These are phyloP conservation scores for Botrytis galanthina DNA, from an alignment of 2,329 filamentous ascomycete genomes.

Conservation along the genomic window DNA sequence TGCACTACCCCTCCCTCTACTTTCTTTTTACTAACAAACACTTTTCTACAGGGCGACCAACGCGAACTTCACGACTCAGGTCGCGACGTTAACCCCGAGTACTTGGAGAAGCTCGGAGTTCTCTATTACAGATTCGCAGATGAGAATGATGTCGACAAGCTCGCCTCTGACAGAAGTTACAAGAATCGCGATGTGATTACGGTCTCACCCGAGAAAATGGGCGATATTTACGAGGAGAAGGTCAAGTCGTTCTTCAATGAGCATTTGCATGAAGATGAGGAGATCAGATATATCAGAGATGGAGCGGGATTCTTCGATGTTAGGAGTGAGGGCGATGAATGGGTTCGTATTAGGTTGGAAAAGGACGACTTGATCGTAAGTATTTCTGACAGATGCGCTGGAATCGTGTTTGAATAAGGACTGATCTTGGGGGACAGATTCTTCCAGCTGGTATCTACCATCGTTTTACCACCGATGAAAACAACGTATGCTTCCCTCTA, in stretches of 20 bases:
- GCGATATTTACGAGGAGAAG: slow-evolving; percentile 85
- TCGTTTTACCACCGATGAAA: slow-evolving; percentile 89
- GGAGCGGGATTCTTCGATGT: slow-evolving; percentile 95
- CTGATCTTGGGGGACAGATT: slow-evolving; percentile 47
- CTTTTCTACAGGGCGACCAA: slow-evolving; percentile 73
- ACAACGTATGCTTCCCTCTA: slow-evolving; percentile 65
- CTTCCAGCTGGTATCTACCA: slow-evolving; percentile 95
- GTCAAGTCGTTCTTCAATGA: slow-evolving; percentile 92
- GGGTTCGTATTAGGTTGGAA: slow-evolving; percentile 81
- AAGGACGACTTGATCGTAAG: slow-evolving; percentile 76
- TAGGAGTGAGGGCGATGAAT: slow-evolving; percentile 74
- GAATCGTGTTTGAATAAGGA: background rate
- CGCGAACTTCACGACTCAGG: slow-evolving; percentile 87
- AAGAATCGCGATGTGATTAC: slow-evolving; percentile 93
- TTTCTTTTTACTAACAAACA: slow-evolving; percentile 23
- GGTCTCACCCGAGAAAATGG: slow-evolving; percentile 83
- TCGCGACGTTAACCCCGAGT: slow-evolving; percentile 59
- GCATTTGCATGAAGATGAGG: slow-evolving; percentile 97
- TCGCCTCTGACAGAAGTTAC: slow-evolving; percentile 77
- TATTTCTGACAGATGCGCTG: background rate
- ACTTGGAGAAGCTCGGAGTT: slow-evolving; percentile 75
- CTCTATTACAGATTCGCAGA: slow-evolving; percentile 69
- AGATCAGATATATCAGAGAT: slow-evolving; percentile 91
- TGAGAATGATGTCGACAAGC: slow-evolving; percentile 64
- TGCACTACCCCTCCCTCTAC: slow-evolving; percentile 8